phyloP scores from a whole-genome alignment of 495 filamentous ascomycete species.

The Penicillium flavigenum region DNA sequence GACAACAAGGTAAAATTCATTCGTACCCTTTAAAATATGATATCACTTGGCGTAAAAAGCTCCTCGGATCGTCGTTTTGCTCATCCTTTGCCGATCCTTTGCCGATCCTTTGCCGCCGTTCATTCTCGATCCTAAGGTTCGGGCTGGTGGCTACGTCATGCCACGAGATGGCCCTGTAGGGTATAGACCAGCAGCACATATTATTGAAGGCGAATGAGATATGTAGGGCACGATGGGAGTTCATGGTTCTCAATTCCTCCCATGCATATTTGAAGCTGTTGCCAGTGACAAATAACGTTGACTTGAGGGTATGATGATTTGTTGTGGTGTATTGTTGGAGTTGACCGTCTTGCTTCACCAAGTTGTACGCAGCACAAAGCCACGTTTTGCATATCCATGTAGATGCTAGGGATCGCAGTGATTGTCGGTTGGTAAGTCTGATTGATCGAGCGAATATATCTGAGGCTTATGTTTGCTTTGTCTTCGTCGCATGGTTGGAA shows the following conservation, averaged over 20 bases:
- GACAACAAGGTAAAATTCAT: neutral
- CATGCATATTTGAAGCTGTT: neutral
- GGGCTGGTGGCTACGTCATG: conserved; percentile 8
- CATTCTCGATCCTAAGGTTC: neutral
- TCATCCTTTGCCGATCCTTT: too few relatives aligned
- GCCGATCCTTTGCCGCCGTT: neutral
- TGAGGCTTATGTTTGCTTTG: neutral
- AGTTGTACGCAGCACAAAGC: neutral
- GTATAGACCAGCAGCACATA: conserved; percentile 3
- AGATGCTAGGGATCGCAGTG: neutral
- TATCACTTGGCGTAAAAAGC: neutral
- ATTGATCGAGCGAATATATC: neutral
- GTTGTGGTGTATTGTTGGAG: neutral
- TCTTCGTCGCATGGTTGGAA: neutral
- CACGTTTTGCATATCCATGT: neutral
- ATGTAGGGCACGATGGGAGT: neutral
- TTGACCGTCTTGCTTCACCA: neutral
- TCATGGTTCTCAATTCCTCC: neutral
- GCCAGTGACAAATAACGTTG: neutral
- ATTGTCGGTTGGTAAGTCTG: neutral
- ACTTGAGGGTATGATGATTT: neutral
- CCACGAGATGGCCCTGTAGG: neutral
- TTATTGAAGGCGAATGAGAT: neutral
- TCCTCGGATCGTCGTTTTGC: neutral
- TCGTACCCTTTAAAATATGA: neutral